Evolutionary conservation across 768 basidiomycete genomes (phyloP), one percentile per base, ranked within the genome.

Genomic region (Amyloporia xantha): DNA sequence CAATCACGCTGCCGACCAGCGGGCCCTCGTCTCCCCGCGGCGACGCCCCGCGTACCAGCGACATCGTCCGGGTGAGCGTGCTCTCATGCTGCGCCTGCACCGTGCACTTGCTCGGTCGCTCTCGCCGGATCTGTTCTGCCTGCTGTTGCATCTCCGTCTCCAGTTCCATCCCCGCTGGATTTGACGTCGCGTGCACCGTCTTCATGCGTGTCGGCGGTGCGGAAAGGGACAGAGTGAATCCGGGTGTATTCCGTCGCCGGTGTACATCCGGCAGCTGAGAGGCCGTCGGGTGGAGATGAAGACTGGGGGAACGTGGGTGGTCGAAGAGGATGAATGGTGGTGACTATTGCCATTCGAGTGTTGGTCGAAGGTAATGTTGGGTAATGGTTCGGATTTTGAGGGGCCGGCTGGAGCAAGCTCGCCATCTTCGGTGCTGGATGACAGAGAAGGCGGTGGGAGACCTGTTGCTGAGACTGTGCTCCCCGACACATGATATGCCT

Each of bases 1-100:
- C 91, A 55, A 99, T 96, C 56, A 98, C 70, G 65, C 98, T 98
- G 0, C 96, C 96, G 0, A 97, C 90, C 11, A 94, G 68, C 4
- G 85, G 84, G 46, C 64, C 69, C 24, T 76, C 60, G 21, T 69
- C 41, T 82, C 81, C 17, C 76, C 74, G 37, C 27, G 36, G 62
- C 67, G 44, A 54, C 59, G 25, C 50, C 56, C n/a, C 60, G 25
- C 53, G 59, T 21, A 62, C 59, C 13, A 62, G 52, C 20, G 59
- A 62, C 27, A 48, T 52, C 33, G 58, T 57, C 19, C 58, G 64
- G 11, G 76, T 81, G 43, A 81, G 64, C 5, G 73, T 78, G n/a
- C 55, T 5, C 60, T 80, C 83, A 1, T 75, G 78, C 52, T 79
- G 77, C n/a, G 76, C 82, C 48, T 52, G 3, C 62, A 81, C 83